Conservation (phyloP, 2,329 filamentous ascomycete species). For the Coleophoma crateriformis region DNA sequence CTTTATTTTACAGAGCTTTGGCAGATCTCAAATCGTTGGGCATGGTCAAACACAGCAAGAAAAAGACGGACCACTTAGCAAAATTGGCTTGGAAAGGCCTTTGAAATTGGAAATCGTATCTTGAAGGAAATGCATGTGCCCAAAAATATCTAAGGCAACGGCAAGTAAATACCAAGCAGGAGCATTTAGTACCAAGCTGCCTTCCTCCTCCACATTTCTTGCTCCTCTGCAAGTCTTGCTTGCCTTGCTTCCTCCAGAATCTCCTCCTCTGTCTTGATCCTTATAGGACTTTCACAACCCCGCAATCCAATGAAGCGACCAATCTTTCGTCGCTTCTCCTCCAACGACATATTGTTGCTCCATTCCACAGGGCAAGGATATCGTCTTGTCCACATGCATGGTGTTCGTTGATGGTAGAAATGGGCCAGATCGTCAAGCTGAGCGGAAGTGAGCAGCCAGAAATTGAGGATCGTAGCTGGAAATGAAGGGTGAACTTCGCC, state of each 20-base stretch:
- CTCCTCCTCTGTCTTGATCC: conserved; percentile 14
- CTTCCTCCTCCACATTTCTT: conserved; percentile 14
- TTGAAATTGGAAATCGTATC: conserved; percentile 23
- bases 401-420: conserved; percentile 68
- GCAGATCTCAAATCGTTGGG: conserved; percentile 83
- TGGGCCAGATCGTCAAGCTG: conserved; percentile 65
- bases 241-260: conserved; percentile 37
- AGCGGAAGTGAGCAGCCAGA: conserved; percentile 67
- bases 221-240: conserved; percentile 25
- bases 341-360: conserved; percentile 44
- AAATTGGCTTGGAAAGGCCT: conserved; percentile 80
- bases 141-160: neutral
- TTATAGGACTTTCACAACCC: conserved; percentile 49
- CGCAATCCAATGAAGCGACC: conserved; percentile 69
- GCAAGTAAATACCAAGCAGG: neutral
- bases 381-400: conserved; percentile 43
- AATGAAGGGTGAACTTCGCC: conserved; percentile 61
- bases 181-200: conserved; percentile 14
- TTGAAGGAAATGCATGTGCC: neutral
- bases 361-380: conserved; percentile 69
- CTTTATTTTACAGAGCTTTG: conserved; percentile 78
- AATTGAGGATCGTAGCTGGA: conserved; percentile 61
- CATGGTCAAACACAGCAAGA: conserved; percentile 82
- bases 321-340: conserved; percentile 64
- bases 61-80: conserved; percentile 86